Percentiles rank a stretch among this genome's conserved stretches.
Conservation (phyloP, 208 protist genomes). For the Wallacemonas sp. region DNA sequence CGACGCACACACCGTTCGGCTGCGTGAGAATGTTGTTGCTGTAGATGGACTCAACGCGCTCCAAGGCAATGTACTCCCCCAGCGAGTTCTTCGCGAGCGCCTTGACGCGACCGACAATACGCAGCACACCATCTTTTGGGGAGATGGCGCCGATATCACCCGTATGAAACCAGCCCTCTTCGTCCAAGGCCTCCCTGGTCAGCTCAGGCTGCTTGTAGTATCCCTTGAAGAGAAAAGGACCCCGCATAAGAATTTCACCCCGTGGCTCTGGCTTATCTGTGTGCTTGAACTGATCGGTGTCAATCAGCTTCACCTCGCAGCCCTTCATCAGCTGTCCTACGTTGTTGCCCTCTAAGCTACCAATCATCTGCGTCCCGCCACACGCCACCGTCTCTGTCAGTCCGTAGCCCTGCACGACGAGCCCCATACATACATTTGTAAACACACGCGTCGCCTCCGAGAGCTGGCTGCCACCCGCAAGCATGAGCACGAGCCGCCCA, state of each 20-base stretch:
- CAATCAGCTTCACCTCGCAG: conserved; percentile 80
- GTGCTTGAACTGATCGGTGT: conserved; percentile 66
- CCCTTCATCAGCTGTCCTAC: conserved; percentile 34
- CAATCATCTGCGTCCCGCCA: conserved; percentile 23
- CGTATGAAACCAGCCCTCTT: conserved; percentile 73
- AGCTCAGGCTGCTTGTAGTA: conserved; percentile 73
- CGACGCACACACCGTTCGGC: conserved; percentile 68
- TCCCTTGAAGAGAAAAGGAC: conserved; percentile 52
- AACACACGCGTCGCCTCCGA: conserved; percentile 44
- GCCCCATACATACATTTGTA: conserved; percentile 40
- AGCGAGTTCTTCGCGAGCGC: conserved; percentile 73
- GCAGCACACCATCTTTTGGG: conserved; percentile 29
- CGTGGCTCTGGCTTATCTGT: conserved; percentile 43
- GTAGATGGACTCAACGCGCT: conserved; percentile 50
- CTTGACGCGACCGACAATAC: conserved; percentile 76
- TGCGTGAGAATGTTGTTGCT: conserved; percentile 28
- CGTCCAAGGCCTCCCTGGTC: conserved; percentile 54
- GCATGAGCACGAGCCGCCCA: conserved; percentile 33
- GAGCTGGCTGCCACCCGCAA: conserved; percentile 62
- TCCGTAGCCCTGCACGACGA: conserved; percentile 58
- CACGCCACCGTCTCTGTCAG: conserved; percentile 65
- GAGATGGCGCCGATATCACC: conserved; percentile 62
- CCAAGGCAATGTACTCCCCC: conserved; percentile 82
- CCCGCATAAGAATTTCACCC: conserved; percentile 63
- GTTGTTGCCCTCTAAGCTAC: conserved; percentile 24